A percentile compares a stretch with the other conserved stretches of the same genome.
Evolutionary conservation across 768 basidiomycete genomes (phyloP).

Genomic region (Lactarius sp.): DNA sequence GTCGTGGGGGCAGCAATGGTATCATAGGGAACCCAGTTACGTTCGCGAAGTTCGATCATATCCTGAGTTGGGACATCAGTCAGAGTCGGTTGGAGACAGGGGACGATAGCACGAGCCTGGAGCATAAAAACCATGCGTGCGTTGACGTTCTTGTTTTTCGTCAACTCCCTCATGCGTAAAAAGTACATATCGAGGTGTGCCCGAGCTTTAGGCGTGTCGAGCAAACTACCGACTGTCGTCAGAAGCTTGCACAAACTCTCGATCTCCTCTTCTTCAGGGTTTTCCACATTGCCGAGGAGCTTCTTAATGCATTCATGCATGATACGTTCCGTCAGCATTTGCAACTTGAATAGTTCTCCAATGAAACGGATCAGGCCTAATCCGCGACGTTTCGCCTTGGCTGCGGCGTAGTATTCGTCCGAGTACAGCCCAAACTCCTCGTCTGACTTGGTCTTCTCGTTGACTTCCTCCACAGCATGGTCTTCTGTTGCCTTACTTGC

Average conservation of each 20-base stretch:
- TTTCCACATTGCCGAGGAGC: conserved; percentile 85
- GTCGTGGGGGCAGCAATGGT: conserved; percentile 75
- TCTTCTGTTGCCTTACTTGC: conserved; percentile 34
- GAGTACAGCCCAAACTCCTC: conserved; percentile 80
- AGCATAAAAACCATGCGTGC: conserved; percentile 95
- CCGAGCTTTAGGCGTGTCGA: conserved; percentile 78
- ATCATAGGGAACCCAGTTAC: conserved; percentile 75
- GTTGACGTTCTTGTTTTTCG: conserved; percentile 66
- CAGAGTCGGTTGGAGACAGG: conserved; percentile 1
- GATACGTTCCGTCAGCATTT: conserved; percentile 96
- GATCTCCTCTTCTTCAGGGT: conserved; percentile 96
- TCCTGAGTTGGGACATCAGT: conserved; percentile 49
- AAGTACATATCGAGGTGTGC: conserved; percentile 94
- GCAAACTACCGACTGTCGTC: conserved; percentile 76
- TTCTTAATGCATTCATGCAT: conserved; percentile 99
- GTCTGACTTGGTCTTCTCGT: conserved; percentile 30
- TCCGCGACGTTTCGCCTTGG: conserved; percentile 96
- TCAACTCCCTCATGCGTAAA: conserved; percentile 78
- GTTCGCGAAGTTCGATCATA: conserved; percentile 80
- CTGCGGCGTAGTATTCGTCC: conserved; percentile 92
- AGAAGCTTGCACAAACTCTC: conserved; percentile 93
- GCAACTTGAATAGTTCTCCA: conserved; percentile 97
- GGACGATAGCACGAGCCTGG: conserved; percentile 51
- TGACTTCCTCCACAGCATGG: conserved; percentile 52
- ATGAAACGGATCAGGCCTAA: conserved; percentile 98